phyloP scores from a whole-genome alignment of 164 flowering plant genomes.

The Paratinospora sagittata region DNA sequence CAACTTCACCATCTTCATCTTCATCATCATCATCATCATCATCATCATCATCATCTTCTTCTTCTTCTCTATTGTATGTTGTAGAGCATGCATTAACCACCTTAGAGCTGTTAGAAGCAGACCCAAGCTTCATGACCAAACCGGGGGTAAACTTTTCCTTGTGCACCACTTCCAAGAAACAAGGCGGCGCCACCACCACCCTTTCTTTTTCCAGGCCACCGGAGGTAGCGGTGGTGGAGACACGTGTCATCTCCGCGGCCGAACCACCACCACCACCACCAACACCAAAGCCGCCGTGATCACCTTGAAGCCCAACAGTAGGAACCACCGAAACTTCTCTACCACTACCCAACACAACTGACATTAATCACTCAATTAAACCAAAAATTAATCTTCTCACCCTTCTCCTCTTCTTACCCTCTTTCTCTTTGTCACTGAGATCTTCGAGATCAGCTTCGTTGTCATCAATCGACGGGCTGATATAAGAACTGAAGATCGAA shows the following conservation, averaged over 20 bases:
- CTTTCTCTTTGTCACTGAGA: conserved; percentile 2
- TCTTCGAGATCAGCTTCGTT: conserved; percentile 19
- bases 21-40: conserved; percentile 23
- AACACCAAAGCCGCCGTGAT: too few relatives aligned
- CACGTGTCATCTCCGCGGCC: neutral
- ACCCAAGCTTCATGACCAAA: neutral
- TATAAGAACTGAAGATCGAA: neutral
- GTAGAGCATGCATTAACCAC: neutral
- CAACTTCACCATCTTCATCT: conserved; percentile 19
- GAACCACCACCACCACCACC: neutral
- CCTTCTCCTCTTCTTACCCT: conserved; percentile 28
- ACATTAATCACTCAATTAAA: conserved; percentile 1
- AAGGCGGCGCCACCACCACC: neutral
- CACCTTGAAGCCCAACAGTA: conserved; percentile 25
- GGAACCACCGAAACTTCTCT: conserved; percentile 44
- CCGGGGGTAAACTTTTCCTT: neutral
- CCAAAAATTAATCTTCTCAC: neutral
- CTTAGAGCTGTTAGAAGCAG: neutral
- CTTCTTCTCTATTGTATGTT: neutral
- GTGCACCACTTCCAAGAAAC: neutral
- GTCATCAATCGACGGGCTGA: conserved; percentile 21
- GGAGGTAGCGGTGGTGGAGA: neutral
- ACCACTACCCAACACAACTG: conserved; percentile 18
- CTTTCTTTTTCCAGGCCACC: neutral
- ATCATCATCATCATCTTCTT: conserved; percentile 1